Conservation (phyloP, 768 basidiomycete genomes). For the Mycena rosella region DNA sequence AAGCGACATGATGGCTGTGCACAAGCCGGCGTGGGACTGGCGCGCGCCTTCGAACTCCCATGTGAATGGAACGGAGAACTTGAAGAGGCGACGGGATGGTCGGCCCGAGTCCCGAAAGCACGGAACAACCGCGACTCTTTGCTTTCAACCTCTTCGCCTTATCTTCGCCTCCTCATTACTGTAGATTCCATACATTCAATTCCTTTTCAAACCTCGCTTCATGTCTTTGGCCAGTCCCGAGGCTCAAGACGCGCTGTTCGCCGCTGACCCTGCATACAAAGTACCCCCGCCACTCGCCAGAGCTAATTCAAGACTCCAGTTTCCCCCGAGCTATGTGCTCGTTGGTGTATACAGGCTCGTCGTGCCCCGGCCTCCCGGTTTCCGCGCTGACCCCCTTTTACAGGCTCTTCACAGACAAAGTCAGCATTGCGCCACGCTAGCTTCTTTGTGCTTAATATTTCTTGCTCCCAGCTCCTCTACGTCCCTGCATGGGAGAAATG, state of each 20-base stretch:
- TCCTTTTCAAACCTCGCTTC: not conserved
- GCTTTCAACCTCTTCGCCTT: too few relatives aligned
- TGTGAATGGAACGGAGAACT: too few relatives aligned
- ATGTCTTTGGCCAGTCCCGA: constrained; percentile 38
- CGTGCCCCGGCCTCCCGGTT: too few relatives aligned
- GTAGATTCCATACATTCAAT: too few relatives aligned
- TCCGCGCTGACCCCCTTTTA: too few relatives aligned
- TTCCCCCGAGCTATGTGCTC: constrained; percentile 86
- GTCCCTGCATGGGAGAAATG: constrained; percentile 90
- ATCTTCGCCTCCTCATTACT: too few relatives aligned
- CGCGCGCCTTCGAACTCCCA: too few relatives aligned
- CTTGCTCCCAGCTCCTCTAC: constrained; percentile 65
- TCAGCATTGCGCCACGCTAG: constrained; percentile 13
- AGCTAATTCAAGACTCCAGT: constrained; percentile 73
- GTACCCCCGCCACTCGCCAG: constrained; percentile 63
- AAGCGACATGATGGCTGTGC: constrained; percentile 39
- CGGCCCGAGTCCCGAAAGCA: too few relatives aligned
- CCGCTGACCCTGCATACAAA: constrained; percentile 38
- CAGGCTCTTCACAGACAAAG: constrained; percentile 80
- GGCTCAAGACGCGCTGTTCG: constrained; percentile 49
- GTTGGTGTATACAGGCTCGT: constrained; percentile 92
- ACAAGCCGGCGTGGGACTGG: too few relatives aligned
- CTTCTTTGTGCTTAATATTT: too few relatives aligned
- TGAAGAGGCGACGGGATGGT: too few relatives aligned
- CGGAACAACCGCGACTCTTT: too few relatives aligned